Percentiles rank a stretch among this genome's conserved stretches.
These are phyloP conservation scores for Houttuynia cordata DNA, from an alignment of 164 flowering plant species.

Conservation along the genomic window DNA sequence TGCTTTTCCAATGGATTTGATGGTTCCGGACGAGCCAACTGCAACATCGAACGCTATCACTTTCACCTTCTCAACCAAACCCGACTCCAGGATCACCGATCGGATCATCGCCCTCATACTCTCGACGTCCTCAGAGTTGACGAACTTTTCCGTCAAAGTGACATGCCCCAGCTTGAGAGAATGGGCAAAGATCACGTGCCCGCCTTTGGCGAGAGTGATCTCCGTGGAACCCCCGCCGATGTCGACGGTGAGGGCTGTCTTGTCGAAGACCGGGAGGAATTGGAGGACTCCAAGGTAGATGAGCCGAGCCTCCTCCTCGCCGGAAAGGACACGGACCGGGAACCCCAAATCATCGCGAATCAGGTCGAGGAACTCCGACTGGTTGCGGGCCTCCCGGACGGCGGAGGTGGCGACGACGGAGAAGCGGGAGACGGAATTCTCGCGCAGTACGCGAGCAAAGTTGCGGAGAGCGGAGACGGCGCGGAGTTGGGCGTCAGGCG, in stretches of 20 bases:
- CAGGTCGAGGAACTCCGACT: constrained; percentile 17
- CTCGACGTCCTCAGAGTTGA: constrained; percentile 14
- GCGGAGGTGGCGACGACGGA: constrained; percentile 56
- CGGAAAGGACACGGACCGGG: constrained; percentile 33
- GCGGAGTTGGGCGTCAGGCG: constrained; percentile 23
- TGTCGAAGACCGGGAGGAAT: constrained; percentile 30
- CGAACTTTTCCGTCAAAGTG: constrained; percentile 35
- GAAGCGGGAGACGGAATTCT: constrained; percentile 14
- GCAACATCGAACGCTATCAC: constrained; percentile 32
- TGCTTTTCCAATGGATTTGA: constrained; percentile 36
- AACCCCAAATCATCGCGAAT: constrained; percentile 23
- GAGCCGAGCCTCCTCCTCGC: constrained; percentile 52
- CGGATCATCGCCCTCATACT: constrained; percentile 33
- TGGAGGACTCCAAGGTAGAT: constrained; percentile 49
- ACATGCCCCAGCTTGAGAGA: constrained; percentile 65
- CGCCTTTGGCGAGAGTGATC: constrained; percentile 35
- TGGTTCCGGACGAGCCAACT: constrained; percentile 53
- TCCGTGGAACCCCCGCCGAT: constrained; percentile 79
- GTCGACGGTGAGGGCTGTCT: constrained; percentile 33
- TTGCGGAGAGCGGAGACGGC: constrained; percentile 31
- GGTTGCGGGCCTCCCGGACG: constrained; percentile 41
- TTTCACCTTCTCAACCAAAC: constrained; percentile 33
- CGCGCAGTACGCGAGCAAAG: constrained; percentile 20
- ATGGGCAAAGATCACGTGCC: constrained; percentile 26
- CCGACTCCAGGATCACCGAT: constrained; percentile 23